Base-by-base conservation (phyloP, 2,329 filamentous ascomycete species). In the Fusarium tricinctum region DNA sequence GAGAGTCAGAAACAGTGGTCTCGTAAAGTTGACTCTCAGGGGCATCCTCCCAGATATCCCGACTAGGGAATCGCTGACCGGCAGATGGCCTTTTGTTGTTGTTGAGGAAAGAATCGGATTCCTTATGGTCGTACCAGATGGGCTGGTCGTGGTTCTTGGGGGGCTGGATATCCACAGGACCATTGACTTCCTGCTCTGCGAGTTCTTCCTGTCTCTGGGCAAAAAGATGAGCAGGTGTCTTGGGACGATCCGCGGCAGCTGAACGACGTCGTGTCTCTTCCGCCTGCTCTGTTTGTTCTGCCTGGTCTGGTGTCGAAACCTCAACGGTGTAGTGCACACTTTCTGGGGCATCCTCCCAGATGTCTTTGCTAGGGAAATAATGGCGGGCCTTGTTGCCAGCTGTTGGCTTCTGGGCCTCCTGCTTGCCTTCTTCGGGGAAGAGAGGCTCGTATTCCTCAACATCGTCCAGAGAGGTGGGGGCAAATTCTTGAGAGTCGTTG, bases 331-430 rank as follows among this genome's bases (percentile, higher is more conserved):
- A 89, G 74, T 96, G 89, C 52, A 93, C 84, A 79, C 94, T 97
- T 75, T 90, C 91, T 6, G 97, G 96, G 0, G 93, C 91, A 78
- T 99, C 97, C 81, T 99, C 96, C 96, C 96, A 99, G 40, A 98
- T 88, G 77, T 99, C 96, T 77, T 94, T 92, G 78, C 94, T 97
- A 2, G 96, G 96, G 79, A 99, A 99, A 65, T 86, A 80, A 63
- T 91, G 91, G 67, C 88, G 87, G 63, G 85, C 81, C 68, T 88
- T 84, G 67, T 85, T 84, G 50, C 84, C 76, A 46, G 75, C 56
- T 39, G 81, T 74, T 10, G 77, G 73, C 32, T 77, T 76, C 19
- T 81, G 77, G 53, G 81, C 70, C 26, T 85, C 80, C 54, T 85
- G 82, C 57, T 88, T 86, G 5, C 86, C 85, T 17, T 94, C 92